Evolutionary conservation across 2,329 filamentous ascomycete species (phyloP), one percentile per base, ranked within the genome.

Genomic region (Leptosphaerulina australis): DNA sequence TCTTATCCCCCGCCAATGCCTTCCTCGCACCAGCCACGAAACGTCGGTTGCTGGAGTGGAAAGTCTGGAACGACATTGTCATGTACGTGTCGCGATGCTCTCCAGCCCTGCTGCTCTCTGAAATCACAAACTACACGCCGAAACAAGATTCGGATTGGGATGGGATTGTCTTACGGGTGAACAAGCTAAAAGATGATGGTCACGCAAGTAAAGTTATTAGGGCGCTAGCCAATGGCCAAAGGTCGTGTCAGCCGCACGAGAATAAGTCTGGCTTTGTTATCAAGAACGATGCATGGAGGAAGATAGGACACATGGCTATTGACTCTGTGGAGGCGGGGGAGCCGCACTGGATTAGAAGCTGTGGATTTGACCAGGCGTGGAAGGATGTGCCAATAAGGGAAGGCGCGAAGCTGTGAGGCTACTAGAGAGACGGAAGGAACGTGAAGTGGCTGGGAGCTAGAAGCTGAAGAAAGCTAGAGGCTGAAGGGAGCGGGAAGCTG

Each of bases 141-240:
- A 81, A 76, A 47, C 30, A 52, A 5, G 45, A 56, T n/a, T 53
- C 56, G 0, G 41, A 17, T 31, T 79, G 77, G 81, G 71, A 71
- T 31, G 71, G 64, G 15, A 64, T 81, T 34, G 76, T 80, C 53
- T 65, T 72, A 53, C 76, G 68, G 41, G 81, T 73, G 39, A 79
- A 79, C 44, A 59, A 62, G 26, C 66, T 77, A 17, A 65, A 79
- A 0, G 92, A 96, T 59, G 91, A 97, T 70, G 91, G 92, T 0
- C 93, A 97, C 73, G 79, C 84, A 8, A 79, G 86, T 44, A 97
- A 97, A 72, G 74, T 95, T 4, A 78, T 87, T 6, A 78, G 91
- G 24, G 86, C 90, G 1, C 70, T 94, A 14, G 81, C 82, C 3
- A 73, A 91, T 61, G 90, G 84, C 1, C 78, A 87, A 67, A 67